A percentile compares a stretch with the other conserved stretches of the same genome.
Conservation (phyloP, 2,329 filamentous ascomycete species). For the Sporothrix inflata region DNA sequence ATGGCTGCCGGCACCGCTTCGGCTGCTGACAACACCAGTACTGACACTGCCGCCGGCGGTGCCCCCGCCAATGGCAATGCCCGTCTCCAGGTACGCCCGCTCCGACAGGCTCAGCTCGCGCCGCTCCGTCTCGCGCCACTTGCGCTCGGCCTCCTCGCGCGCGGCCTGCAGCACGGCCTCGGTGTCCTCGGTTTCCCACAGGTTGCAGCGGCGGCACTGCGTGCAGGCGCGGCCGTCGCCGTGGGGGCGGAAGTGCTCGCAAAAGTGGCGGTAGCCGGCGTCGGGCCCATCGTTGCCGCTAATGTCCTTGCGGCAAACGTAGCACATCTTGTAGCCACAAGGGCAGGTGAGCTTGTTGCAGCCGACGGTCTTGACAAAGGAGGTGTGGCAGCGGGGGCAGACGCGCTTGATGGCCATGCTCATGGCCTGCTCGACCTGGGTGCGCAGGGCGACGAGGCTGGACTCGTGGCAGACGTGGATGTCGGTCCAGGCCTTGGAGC, state of each 20-base stretch:
- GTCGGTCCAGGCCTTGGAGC: conserved; percentile 81
- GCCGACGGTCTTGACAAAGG: conserved; percentile 88
- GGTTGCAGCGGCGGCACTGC: conserved; percentile 80
- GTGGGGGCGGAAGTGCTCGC: conserved; percentile 87
- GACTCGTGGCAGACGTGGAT: conserved; percentile 90
- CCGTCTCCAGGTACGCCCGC: conserved; percentile 60
- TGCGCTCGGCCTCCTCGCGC: conserved; percentile 70
- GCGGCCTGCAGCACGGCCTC: conserved; percentile 70
- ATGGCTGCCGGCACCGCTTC: not conserved
- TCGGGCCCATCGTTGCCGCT: conserved; percentile 48
- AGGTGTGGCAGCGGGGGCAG: conserved; percentile 87
- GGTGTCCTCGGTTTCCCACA: conserved; percentile 75
- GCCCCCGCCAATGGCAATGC: conserved; percentile 43
- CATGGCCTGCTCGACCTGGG: conserved; percentile 89
- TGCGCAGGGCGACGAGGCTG: conserved; percentile 77
- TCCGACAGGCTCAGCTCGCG: conserved; percentile 59
- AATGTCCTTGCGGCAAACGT: conserved; percentile 83
- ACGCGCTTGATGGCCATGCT: conserved; percentile 93
- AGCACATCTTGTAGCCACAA: conserved; percentile 98
- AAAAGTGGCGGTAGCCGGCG: conserved; percentile 92
- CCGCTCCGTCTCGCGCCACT: conserved; percentile 70
- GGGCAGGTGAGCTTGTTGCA: conserved; percentile 97
- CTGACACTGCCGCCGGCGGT: not conserved
- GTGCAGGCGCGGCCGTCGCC: conserved; percentile 72
- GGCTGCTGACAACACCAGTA: not conserved